These are phyloP conservation scores for Dittrichia graveolens DNA, from an alignment of 129 eudicot species.

Conservation along the genomic window DNA sequence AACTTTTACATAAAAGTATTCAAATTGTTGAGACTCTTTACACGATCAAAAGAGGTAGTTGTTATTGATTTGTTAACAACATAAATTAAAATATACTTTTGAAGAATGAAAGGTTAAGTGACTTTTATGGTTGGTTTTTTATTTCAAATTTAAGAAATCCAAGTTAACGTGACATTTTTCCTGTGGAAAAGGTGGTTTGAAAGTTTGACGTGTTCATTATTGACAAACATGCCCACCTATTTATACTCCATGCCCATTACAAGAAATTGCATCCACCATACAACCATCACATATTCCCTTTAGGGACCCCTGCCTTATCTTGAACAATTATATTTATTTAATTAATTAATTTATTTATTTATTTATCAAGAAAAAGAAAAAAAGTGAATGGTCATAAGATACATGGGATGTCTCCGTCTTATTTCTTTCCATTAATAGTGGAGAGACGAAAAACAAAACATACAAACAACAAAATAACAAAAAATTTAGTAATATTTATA, in stretches of 20 bases:
- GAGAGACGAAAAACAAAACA: conserved; percentile 12
- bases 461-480: conserved; percentile 18
- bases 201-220: conserved; percentile 4
- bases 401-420: conserved; percentile 38
- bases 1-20: no score
- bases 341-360: conserved; percentile 14
- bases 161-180: no score
- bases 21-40: no score
- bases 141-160: no score
- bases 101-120: no score
- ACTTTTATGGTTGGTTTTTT: no score
- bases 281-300: conserved; percentile 9
- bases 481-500: background rate
- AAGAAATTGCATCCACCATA: conserved; percentile 22
- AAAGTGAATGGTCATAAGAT: conserved; percentile 28
- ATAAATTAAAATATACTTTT: no score
- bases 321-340: conserved; percentile 13
- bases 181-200: background rate
- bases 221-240: conserved; percentile 24
- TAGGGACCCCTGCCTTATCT: conserved; percentile 27
- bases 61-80: no score
- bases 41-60: no score
- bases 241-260: conserved; percentile 15
- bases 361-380: conserved; percentile 5
- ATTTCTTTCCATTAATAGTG: conserved; percentile 21